These are phyloP conservation scores for Macrocybe gigantea DNA, from an alignment of 768 basidiomycete genomes.

Conservation along the genomic window DNA sequence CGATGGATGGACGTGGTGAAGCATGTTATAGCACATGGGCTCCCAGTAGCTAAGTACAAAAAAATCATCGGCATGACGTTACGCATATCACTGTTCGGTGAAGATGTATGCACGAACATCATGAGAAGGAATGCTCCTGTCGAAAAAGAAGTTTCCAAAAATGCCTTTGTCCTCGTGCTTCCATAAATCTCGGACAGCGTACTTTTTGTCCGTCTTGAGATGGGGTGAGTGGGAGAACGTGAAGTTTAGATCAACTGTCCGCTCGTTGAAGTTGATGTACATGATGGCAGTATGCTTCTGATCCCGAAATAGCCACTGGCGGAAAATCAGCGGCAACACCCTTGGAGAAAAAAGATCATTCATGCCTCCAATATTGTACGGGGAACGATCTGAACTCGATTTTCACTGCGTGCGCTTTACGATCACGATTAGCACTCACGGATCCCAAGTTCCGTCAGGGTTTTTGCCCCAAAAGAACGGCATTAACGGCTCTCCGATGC, in stretches of 20 bases:
- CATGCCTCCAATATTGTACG: conserved; percentile 49
- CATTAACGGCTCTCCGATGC: conserved; percentile 40
- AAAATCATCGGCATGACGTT: neutral
- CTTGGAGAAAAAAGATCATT: neutral
- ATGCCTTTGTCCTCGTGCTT: conserved; percentile 20
- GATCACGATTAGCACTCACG: conserved; percentile 19
- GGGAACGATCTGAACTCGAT: conserved; percentile 36
- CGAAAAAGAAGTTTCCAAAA: conserved; percentile 18
- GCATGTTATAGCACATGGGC: conserved; percentile 2
- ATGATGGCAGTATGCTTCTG: conserved; percentile 20
- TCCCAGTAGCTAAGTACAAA: neutral
- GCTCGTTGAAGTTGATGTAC: conserved; percentile 24
- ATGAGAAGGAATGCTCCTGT: conserved; percentile 18
- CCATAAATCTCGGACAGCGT: conserved; percentile 22
- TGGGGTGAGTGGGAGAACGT: conserved; percentile 22
- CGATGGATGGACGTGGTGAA: no score
- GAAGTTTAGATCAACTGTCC: conserved; percentile 22
- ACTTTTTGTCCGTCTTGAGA: conserved; percentile 16
- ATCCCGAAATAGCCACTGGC: conserved; percentile 18
- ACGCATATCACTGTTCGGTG: conserved; percentile 13
- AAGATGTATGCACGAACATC: conserved; percentile 22
- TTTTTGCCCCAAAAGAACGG: conserved; percentile 58
- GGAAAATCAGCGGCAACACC: neutral
- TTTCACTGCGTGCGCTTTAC: conserved; percentile 12
- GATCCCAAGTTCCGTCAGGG: conserved; percentile 27